Conservation (phyloP, 2,329 filamentous ascomycete species). For the Sclerotiophoma versabilis region DNA sequence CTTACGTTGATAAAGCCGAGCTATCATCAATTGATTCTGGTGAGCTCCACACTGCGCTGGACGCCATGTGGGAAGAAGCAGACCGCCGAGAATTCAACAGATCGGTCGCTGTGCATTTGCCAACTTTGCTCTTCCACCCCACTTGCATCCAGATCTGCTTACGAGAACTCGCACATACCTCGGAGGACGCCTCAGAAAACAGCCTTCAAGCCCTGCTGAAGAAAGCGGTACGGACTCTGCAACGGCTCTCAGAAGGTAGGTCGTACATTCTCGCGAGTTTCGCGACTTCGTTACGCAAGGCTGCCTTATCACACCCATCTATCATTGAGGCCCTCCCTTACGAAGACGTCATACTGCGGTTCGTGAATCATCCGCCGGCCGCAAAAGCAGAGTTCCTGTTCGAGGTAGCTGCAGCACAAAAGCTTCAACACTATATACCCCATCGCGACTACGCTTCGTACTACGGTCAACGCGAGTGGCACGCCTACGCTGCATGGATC, state of each 20-base stretch:
- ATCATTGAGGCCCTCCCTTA: conserved; percentile 45
- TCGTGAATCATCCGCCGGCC: conserved; percentile 51
- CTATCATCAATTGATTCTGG: conserved; percentile 5
- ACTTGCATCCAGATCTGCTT: conserved; percentile 32
- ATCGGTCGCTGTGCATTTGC: conserved; percentile 47
- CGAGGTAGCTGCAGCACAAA: conserved; percentile 51
- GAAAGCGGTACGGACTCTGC: conserved; percentile 35
- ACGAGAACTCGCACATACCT: background rate
- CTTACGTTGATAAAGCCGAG: conserved; percentile 28
- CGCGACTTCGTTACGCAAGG: conserved; percentile 39
- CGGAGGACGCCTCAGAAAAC: background rate
- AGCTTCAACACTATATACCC: conserved; percentile 38
- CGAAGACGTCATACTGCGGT: conserved; percentile 50
- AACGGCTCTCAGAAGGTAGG: conserved; percentile 42
- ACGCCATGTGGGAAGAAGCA: conserved; percentile 56
- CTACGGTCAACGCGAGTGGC: conserved; percentile 53
- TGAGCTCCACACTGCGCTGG: conserved; percentile 33
- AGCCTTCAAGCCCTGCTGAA: conserved; percentile 29
- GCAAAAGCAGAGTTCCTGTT: conserved; percentile 55
- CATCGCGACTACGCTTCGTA: conserved; percentile 51
- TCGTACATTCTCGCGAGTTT: conserved; percentile 45
- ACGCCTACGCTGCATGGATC: conserved; percentile 55
- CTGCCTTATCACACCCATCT: conserved; percentile 36
- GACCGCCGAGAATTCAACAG: conserved; percentile 58
- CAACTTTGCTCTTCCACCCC: conserved; percentile 49